Evolutionary conservation across 2,329 filamentous ascomycete species (phyloP), one percentile per base, ranked within the genome.

Genomic region (Phialophora macrospora): DNA sequence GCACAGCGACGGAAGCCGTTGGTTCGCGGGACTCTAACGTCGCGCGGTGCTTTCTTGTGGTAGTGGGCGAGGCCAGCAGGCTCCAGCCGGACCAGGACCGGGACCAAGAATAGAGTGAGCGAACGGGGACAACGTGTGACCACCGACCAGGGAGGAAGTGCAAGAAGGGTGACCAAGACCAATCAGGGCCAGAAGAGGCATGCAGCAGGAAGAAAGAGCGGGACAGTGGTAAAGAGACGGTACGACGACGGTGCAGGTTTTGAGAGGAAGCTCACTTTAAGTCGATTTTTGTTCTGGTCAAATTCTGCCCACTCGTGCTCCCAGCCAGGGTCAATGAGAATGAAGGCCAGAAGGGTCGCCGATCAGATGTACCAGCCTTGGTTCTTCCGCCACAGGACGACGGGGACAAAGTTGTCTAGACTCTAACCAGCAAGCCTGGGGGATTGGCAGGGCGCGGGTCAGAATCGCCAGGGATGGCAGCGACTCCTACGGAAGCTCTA

Each of bases 81-180:
- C 62, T 49, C 46, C 63, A 54, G 58, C 41, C 38, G 49, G 22
- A 52, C 46, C 55, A 34, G 52, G 57, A 44, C 38, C 38, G 38
- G 30, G 56, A 55, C 64, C 62, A 56, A 64, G 67, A 56, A 66
- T 62, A 66, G 60, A 62, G 22, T 62, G 54, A 56, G 54, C 51
- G 62, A 24, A 62, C 59, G 62, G 62, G 55, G 52, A 30, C 41
- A 30, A 62, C 55, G 65, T 68, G 65, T 68, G 60, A 68, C 60
- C 60, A 55, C 20, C 24, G 60, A 55, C 60, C 62, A 55, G 48
- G 58, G 58, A 60, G 51, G 62, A 62, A 57, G 60, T 54, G 62
- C 63, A 44, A 60, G 57, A 44, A 60, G 30, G 44, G 20, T 59
- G 41, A 24, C 24, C n/a, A 30, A 68, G 55, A 32, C 65, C 65